phyloP scores from a whole-genome alignment of 768 basidiomycete species.

The Pseudohyphozyma bogoriensis region DNA sequence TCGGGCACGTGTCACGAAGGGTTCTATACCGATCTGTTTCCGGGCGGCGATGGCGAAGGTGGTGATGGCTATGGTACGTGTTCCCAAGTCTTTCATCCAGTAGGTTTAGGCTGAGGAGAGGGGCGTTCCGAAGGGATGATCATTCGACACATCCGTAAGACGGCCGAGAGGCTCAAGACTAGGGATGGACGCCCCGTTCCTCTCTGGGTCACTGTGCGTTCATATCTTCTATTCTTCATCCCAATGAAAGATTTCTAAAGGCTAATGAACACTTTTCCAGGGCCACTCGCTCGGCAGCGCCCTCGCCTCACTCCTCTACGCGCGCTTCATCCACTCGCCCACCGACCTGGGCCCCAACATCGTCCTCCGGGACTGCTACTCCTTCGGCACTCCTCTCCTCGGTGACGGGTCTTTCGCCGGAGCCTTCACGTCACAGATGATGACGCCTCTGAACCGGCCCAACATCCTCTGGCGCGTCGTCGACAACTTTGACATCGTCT shows the following conservation, averaged over 20 bases:
- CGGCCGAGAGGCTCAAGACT: slow-evolving; percentile 8
- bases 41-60: slow-evolving; percentile 3
- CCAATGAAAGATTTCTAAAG: not conserved
- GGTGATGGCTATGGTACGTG: slow-evolving; percentile 10
- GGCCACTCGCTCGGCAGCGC: slow-evolving; percentile 19
- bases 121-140: slow-evolving; percentile 1
- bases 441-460: slow-evolving; percentile 15
- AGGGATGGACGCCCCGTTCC: not conserved
- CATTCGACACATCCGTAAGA: slow-evolving; percentile 10
- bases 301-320: slow-evolving; percentile 14
- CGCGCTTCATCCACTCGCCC: slow-evolving; percentile 13
- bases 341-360: slow-evolving; percentile 10
- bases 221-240: not conserved
- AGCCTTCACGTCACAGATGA: not conserved
- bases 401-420: slow-evolving; percentile 10
- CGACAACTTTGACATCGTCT: slow-evolving; percentile 12
- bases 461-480: slow-evolving; percentile 19
- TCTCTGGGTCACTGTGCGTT: slow-evolving; percentile 14
- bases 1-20: slow-evolving; percentile 7
- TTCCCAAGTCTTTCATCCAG: not conserved
- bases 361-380: slow-evolving; percentile 3
- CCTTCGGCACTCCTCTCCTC: slow-evolving; percentile 15
- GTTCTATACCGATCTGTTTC: slow-evolving; percentile 17
- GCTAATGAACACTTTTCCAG: too few species aligned
- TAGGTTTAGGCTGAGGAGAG: too few species aligned